Evolutionary conservation across 805 yeast genomes (phyloP).

Genomic region (Metschnikowia chrysomelidarum): DNA sequence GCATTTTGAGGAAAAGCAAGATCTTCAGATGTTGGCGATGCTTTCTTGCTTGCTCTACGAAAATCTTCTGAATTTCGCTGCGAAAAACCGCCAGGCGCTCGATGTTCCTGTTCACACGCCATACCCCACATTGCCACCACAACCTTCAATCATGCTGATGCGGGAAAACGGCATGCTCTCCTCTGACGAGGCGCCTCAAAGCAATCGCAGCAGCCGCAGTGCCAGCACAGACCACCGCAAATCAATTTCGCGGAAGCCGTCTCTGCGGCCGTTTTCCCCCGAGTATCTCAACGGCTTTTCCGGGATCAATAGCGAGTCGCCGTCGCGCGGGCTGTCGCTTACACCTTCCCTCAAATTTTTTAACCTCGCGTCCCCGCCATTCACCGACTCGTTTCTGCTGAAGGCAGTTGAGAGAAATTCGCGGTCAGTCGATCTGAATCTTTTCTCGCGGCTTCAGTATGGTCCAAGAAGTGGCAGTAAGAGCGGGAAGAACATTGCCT

Average conservation of each 20-base stretch:
- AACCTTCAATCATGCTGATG: constrained; percentile 16
- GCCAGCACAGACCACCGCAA: constrained; percentile 3
- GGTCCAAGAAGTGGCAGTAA: constrained; percentile 9
- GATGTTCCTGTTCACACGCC: constrained; percentile 49
- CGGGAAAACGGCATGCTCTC: constrained; percentile 11
- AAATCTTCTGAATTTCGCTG: constrained; percentile 22
- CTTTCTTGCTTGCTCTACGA: constrained; percentile 68
- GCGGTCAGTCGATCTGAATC: constrained; percentile 7
- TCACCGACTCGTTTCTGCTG: constrained; percentile 5
- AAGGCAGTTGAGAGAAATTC: constrained; percentile 5
- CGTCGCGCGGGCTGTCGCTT: constrained; percentile 3
- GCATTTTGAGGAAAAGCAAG: constrained; percentile 61
- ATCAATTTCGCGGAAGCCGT: constrained; percentile 12
- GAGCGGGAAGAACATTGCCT: constrained; percentile 9
- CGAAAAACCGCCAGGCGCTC: constrained; percentile 15
- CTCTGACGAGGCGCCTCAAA: constrained; percentile 7
- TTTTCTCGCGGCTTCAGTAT: constrained; percentile 3
- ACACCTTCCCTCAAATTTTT: constrained; percentile 1
- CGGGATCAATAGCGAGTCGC: constrained; percentile 10
- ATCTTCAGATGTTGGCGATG: constrained; percentile 90
- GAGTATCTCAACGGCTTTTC: constrained; percentile 3
- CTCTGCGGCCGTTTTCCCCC: constrained; percentile 12
- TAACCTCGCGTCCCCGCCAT: constrained; percentile 11
- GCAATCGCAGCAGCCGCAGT: constrained; percentile 4
- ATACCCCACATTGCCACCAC: constrained; percentile 35